Base-by-base conservation (phyloP, 257 asterid genomes). In the Striga asiatica region DNA sequence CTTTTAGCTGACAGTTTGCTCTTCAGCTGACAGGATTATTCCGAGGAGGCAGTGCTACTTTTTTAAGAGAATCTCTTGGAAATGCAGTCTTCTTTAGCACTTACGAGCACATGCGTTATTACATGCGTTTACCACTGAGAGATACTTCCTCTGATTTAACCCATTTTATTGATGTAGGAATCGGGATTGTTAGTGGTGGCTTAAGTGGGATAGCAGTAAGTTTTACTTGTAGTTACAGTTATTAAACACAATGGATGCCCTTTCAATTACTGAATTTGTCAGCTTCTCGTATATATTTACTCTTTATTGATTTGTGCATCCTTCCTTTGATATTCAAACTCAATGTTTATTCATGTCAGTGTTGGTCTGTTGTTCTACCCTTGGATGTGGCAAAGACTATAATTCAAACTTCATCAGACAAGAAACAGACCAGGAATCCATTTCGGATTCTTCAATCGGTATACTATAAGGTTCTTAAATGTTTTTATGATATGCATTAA, bases 371-470 rank as follows among this genome's bases (percentile, higher is more conserved):
- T 66, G 81, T 83, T 59, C 75, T 89, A 67, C 96, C 96, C 1
- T 32, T 87, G 47, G 96, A 91, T 67, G 95, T 91, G 66, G 92
- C 96, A 24, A 91, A 87, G 74, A 84, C 93, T 51, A 84, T 84
- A 54, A 82, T 84, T 71, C 98, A 91, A 71, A 87, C 95, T 22
- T 57, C 84, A 63, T 53, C 77, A 0, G 89, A 80, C 66, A 69
- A 50, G 62, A 66, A 58, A 51, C 74, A 67, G 41, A 67, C 88
- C 41, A 82, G 95, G 65, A 87, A 87, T 67, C 93, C 95, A 5
- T 80, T 74, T 66, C 67, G 12, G 78, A 61, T 86, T 71, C 75
- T 91, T 47, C 67, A 70, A 66, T 66, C 70, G 71, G 94, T 80
- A 84, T 22, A 60, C 23, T 31, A 14, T 57, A 34, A 38, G 68